phyloP scores from a whole-genome alignment of 176 grass and related monocot species.

The Rhynchospora breviuscula region DNA sequence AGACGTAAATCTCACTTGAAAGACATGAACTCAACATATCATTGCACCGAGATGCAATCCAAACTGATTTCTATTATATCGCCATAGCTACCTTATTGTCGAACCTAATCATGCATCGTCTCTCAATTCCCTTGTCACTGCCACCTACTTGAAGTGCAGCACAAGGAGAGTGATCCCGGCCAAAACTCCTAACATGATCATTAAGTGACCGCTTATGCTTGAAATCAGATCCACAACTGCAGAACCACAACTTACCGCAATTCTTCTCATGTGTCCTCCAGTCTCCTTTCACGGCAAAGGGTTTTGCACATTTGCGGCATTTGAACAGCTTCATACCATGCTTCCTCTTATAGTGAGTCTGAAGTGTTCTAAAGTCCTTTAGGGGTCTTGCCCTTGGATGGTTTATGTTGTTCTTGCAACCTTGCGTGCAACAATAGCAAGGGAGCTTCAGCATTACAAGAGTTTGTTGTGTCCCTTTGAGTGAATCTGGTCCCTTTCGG shows the following conservation, averaged over 20 bases:
- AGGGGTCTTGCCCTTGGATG: slow-evolving; percentile 72
- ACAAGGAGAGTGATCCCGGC: slow-evolving; percentile 37
- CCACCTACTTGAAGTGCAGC: slow-evolving; percentile 9
- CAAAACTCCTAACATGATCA: slow-evolving; percentile 83
- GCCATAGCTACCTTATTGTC: not conserved
- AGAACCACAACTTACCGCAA: slow-evolving; percentile 91
- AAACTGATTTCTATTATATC: not conserved
- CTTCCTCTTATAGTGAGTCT: slow-evolving; percentile 99
- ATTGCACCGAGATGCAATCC: not conserved
- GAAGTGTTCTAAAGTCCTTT: slow-evolving; percentile 96
- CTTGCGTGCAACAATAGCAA: slow-evolving; percentile 82
- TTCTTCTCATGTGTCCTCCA: slow-evolving; percentile 99
- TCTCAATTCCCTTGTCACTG: slow-evolving; percentile 1
- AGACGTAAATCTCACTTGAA: not conserved
- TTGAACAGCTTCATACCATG: slow-evolving; percentile 74
- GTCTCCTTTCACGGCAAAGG: slow-evolving; percentile 96
- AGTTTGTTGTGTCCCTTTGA: slow-evolving; percentile 59
- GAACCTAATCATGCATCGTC: slow-evolving; percentile 48
- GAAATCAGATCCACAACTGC: slow-evolving; percentile 91
- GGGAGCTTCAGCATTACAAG: slow-evolving; percentile 86
- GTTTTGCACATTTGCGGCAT: slow-evolving; percentile 85
- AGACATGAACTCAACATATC: not conserved
- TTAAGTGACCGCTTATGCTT: slow-evolving; percentile 97
- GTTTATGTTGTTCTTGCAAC: slow-evolving; percentile 76
- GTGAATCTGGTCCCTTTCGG: slow-evolving; percentile 84